Evolutionary conservation across 306 rosid genomes (phyloP).

Genomic region (Vicia faba): DNA sequence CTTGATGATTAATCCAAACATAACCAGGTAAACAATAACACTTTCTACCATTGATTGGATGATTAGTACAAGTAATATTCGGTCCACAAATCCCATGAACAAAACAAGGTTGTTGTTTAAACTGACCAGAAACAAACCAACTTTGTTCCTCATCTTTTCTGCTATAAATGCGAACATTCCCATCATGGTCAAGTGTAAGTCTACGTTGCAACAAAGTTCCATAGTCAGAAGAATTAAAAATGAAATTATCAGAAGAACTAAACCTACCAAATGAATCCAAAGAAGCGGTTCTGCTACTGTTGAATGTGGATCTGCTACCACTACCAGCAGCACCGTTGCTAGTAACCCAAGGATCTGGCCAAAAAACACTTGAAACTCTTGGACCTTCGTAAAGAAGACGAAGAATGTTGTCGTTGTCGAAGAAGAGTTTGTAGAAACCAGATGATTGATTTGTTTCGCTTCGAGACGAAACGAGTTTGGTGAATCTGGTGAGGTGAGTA

Average conservation of each 20-base stretch:
- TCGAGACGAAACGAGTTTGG: conserved; percentile 5
- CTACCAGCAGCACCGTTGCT: no score
- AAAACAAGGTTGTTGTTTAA: neutral
- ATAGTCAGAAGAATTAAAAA: no score
- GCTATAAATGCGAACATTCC: conserved; percentile 27
- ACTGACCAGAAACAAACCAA: conserved; percentile 6
- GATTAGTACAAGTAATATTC: conserved; percentile 17
- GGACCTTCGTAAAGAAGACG: conserved; percentile 22
- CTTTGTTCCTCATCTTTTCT: neutral
- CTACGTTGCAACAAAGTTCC: no score
- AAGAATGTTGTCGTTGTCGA: neutral
- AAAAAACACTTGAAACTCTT: no score
- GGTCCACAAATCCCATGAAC: conserved; percentile 34
- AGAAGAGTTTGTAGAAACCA: conserved; percentile 17
- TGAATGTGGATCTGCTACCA: no score
- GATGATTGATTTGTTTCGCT: neutral
- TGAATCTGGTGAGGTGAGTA: neutral
- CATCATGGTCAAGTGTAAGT: conserved; percentile 29
- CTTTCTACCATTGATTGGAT: conserved; percentile 6
- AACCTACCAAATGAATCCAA: no score
- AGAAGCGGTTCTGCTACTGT: no score
- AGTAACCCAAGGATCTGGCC: no score
- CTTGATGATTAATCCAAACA: neutral
- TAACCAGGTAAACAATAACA: conserved; percentile 29
- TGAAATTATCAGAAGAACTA: no score